Conservation (phyloP, 805 yeast genomes). For the Suhomyces vadensis region DNA sequence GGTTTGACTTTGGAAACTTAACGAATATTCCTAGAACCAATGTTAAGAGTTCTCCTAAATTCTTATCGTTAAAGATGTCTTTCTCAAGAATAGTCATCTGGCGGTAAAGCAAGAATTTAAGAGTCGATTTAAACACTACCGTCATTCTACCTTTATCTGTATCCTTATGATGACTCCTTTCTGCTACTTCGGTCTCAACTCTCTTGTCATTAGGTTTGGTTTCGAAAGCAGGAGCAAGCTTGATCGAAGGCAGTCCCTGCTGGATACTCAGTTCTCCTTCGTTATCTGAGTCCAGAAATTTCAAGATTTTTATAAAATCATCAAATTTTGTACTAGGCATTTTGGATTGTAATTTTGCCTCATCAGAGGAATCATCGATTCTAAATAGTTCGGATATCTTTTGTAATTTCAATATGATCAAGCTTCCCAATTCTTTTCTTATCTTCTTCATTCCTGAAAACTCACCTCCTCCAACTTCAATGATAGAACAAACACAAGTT, state of each 20-base stretch:
- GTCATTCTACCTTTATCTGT: no score
- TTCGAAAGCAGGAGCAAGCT: not conserved
- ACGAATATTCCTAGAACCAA: constrained; percentile 33
- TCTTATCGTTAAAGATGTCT: constrained; percentile 34
- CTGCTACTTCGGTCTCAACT: not conserved
- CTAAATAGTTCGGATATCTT: constrained; percentile 16
- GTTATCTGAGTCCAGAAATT: not conserved
- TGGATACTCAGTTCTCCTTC: not conserved
- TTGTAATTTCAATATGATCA: constrained; percentile 29
- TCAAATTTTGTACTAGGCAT: not conserved
- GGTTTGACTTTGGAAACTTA: constrained; percentile 17
- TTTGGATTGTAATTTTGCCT: constrained; percentile 4
- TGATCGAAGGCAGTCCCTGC: not conserved
- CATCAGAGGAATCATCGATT: not conserved
- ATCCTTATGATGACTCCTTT: no score
- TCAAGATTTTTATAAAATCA: not conserved
- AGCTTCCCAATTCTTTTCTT: constrained; percentile 28
- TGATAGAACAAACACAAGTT: constrained; percentile 29
- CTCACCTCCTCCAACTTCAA: constrained; percentile 26
- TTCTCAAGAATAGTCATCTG: constrained; percentile 32
- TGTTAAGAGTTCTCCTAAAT: constrained; percentile 33
- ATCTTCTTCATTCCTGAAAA: constrained; percentile 16
- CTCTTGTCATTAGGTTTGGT: not conserved
- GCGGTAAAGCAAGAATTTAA: constrained; percentile 33
- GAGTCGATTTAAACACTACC: not conserved